phyloP scores from a whole-genome alignment of 2,329 filamentous ascomycete genomes.

The Aspergillus arachidicola region DNA sequence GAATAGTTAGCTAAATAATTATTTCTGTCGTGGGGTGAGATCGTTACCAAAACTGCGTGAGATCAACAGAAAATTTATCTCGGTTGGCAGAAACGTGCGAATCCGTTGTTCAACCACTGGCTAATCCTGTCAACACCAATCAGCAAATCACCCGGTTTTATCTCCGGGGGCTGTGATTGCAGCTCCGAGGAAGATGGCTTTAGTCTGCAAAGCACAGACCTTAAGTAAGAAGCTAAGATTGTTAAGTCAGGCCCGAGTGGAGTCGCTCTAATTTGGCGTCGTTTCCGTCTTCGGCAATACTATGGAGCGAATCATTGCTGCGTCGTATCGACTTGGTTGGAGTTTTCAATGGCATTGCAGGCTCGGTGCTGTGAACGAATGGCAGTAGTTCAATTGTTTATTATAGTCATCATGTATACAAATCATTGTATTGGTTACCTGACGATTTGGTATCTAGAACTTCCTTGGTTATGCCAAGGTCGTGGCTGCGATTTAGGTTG shows the following conservation, averaged over 20 bases:
- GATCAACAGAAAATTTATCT: background rate
- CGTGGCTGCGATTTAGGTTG: background rate
- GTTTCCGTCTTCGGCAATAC: background rate
- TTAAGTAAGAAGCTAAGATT: background rate
- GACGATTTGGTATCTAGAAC: background rate
- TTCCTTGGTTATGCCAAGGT: background rate
- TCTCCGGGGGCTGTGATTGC: background rate
- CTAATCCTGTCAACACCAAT: background rate
- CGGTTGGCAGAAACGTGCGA: background rate
- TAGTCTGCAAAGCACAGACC: background rate
- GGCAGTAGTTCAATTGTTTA: background rate
- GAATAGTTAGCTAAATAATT: background rate
- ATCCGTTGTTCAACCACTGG: background rate
- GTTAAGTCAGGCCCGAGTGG: background rate
- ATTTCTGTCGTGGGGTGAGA: background rate
- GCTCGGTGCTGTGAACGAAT: background rate
- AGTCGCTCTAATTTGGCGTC: background rate
- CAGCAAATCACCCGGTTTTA: background rate
- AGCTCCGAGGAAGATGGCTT: background rate
- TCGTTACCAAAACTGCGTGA: background rate
- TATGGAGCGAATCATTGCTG: background rate
- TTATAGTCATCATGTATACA: background rate
- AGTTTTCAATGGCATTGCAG: background rate
- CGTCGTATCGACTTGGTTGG: background rate
- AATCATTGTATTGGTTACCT: background rate